Base-by-base conservation (phyloP, 768 basidiomycete species). In the Hirschioporus abietinus region DNA sequence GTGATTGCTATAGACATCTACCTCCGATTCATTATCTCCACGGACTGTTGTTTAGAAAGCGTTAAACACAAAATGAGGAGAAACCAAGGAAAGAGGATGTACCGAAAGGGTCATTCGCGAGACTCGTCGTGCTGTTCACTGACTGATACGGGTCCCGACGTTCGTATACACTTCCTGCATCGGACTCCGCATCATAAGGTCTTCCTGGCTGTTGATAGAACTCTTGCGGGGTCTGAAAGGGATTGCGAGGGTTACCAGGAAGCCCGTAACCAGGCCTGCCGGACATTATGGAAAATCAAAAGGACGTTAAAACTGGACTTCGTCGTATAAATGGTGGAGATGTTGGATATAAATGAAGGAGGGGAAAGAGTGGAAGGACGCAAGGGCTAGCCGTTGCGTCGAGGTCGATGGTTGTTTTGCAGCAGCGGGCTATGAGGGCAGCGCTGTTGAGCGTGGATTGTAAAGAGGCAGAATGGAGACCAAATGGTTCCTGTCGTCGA, bases 251-350 rank as follows among this genome's bases (percentile, higher is more conserved):
- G 70, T 74, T 42, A n/a, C 24, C 70, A 23, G 72, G 72, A 66
- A 68, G 75, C 25, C 72, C 76, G 70, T 73, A 74, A 68, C 75
- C 75, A 67, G 74, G 76, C 68, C 74, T 75, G 52, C 71, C 73
- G 63, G 77, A 77, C 78, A 79, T 78, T 69, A 70, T 58, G 63
- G 67, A 52, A 52, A 52, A 52, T 52, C 42, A 52, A 52, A 52
- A 52, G 42, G 42, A 52, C 42, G 42, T 52, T 52, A 52, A 52
- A 15, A 52, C 42, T 52, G 42, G 3, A 20, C 42, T 52, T 52
- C 42, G 42, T 52, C 42, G 42, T 52, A 52, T 61, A 61, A 25
- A 34, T 25, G 24, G 3, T 25, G 60, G 60, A 17, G 3, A 23
- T 61, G 60, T n/a, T 59, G 58, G 58, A 59, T n/a, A n/a, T 59